A percentile compares a stretch with the other conserved stretches of the same genome.
Evolutionary conservation across 441 rosid genomes (phyloP).

Genomic region (Cnidoscolus chayamansa): DNA sequence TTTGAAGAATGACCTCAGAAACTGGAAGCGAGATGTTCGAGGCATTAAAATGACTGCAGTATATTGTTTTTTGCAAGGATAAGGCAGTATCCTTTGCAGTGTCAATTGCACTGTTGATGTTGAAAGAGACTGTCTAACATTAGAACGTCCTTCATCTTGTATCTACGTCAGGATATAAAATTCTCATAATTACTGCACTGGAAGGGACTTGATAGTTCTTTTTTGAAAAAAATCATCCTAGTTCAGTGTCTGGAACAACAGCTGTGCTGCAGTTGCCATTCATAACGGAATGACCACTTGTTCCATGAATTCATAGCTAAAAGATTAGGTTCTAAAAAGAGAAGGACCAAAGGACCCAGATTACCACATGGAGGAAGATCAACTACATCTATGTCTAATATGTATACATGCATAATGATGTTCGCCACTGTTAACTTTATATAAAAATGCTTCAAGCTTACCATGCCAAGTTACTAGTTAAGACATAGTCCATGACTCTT

Average conservation of each 20-base stretch:
- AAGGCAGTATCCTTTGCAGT: slow-evolving; percentile 64
- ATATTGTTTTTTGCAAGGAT: slow-evolving; percentile 77
- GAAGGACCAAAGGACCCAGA: not conserved
- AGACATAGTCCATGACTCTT: not conserved
- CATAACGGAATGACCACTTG: not conserved
- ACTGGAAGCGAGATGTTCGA: slow-evolving; percentile 49
- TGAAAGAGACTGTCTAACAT: slow-evolving; percentile 61
- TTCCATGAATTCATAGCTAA: not conserved
- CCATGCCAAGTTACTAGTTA: not conserved
- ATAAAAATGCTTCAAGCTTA: not conserved
- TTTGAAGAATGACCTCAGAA: slow-evolving; percentile 42
- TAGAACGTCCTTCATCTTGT: slow-evolving; percentile 76
- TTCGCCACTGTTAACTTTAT: not conserved
- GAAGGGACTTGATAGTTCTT: not conserved
- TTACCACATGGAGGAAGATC: not conserved
- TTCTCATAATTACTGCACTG: not conserved
- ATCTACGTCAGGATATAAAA: slow-evolving; percentile 36
- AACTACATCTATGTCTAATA: not conserved
- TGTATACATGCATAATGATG: not conserved
- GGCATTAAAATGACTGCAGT: slow-evolving; percentile 87
- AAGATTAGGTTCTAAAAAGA: not conserved
- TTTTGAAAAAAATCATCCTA: not conserved
- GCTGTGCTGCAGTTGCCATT: not conserved
- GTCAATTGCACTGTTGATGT: slow-evolving; percentile 54
- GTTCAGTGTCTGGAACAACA: not conserved